These are phyloP conservation scores for Mycena galopus DNA, from an alignment of 768 basidiomycete species.

Conservation along the genomic window DNA sequence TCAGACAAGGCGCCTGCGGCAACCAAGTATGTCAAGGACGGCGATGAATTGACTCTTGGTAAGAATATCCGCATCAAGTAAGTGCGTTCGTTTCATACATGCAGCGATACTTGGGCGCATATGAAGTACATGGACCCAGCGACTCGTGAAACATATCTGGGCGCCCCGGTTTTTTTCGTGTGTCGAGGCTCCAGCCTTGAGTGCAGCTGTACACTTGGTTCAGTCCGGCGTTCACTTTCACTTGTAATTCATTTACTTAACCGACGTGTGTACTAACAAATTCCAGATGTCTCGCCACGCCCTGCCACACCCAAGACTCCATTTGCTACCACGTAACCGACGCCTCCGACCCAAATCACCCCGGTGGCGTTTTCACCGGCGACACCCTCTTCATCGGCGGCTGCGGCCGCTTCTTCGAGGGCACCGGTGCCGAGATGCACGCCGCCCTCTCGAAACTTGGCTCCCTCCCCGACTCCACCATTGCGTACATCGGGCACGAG, in stretches of 20 bases:
- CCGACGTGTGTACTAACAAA: background rate
- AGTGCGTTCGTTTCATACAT: no score
- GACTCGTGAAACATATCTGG: no score
- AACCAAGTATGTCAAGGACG: constrained; percentile 83
- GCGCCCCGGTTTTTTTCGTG: no score
- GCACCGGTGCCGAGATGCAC: constrained; percentile 85
- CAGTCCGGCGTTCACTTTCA: no score
- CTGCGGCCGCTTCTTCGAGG: constrained; percentile 96
- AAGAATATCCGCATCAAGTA: constrained; percentile 72
- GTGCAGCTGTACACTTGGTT: no score
- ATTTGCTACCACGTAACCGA: constrained; percentile 89
- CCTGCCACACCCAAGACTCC: constrained; percentile 97
- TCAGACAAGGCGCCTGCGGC: constrained; percentile 76
- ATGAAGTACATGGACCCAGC: no score
- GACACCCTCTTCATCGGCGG: constrained; percentile 93
- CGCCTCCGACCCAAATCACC: constrained; percentile 58
- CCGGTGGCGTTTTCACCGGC: constrained; percentile 92
- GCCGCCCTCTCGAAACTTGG: constrained; percentile 77
- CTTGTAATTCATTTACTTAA: background rate
- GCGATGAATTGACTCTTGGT: constrained; percentile 83
- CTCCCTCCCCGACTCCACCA: constrained; percentile 81
- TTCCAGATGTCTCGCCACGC: constrained; percentile 83
- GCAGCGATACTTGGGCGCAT: no score
- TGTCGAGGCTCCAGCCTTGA: no score
- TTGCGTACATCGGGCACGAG: constrained; percentile 93